Percentiles rank a stretch among this genome's conserved stretches.
Conservation (phyloP, 306 rosid genomes). For the Adenanthera pavonina region DNA sequence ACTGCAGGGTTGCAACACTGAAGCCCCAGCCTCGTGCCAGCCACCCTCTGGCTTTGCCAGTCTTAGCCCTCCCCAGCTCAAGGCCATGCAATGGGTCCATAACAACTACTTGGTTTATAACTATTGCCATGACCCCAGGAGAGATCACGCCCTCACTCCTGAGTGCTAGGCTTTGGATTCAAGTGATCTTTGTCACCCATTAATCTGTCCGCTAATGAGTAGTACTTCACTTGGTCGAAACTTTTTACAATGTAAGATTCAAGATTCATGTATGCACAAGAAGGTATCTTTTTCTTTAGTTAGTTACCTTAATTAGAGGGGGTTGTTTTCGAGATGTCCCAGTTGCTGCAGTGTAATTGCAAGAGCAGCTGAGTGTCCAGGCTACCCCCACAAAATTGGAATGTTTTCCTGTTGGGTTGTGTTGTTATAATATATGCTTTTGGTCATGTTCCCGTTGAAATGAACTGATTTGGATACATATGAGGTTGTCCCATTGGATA, state of each 20-base stretch:
- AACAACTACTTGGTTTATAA: slow-evolving; percentile 70
- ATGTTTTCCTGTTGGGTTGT: slow-evolving; percentile 23
- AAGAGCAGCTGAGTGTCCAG: slow-evolving; percentile 65
- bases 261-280: neutral
- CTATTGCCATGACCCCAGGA: slow-evolving; percentile 75
- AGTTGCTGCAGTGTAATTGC: slow-evolving; percentile 38
- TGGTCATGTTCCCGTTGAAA: slow-evolving; percentile 33
- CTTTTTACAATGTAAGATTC: neutral
- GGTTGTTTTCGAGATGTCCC: slow-evolving; percentile 62
- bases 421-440: slow-evolving; percentile 23
- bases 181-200: neutral
- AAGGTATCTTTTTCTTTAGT: neutral
- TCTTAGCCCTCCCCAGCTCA: slow-evolving; percentile 56
- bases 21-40: slow-evolving; percentile 49
- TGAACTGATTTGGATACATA: slow-evolving; percentile 36
- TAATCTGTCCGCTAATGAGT: neutral
- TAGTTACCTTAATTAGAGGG: neutral
- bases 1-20: slow-evolving; percentile 54
- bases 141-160: slow-evolving; percentile 78
- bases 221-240: neutral
- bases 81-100: slow-evolving; percentile 80
- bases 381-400: slow-evolving; percentile 28
- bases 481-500: slow-evolving; percentile 34
- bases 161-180: slow-evolving; percentile 60
- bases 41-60: slow-evolving; percentile 49